Conservation (phyloP, 768 basidiomycete genomes). For the Calvatia gigantea region DNA sequence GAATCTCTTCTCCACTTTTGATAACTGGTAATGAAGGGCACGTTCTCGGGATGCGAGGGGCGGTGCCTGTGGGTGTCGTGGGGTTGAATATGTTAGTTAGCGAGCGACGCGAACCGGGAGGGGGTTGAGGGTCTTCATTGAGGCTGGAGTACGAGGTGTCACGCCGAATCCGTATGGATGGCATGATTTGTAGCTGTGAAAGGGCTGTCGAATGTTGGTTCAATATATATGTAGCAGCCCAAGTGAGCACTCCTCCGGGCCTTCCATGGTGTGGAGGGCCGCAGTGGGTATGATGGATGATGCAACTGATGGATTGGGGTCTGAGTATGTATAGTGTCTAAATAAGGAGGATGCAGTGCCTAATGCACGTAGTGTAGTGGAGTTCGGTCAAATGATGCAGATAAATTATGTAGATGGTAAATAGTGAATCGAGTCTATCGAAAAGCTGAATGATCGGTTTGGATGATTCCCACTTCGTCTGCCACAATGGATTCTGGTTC, state of each 20-base stretch:
- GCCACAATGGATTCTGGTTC: constrained; percentile 38
- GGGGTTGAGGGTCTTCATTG: background rate
- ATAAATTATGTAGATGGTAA: too few relatives aligned
- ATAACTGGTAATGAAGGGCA: background rate
- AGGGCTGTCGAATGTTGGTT: background rate
- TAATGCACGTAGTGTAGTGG: background rate
- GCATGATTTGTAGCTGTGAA: constrained; percentile 7
- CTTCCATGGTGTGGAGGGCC: too few relatives aligned
- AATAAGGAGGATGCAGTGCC: background rate
- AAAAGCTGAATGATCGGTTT: too few relatives aligned
- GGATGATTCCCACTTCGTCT: constrained; percentile 9
- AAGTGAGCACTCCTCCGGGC: too few relatives aligned
- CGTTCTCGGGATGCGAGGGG: background rate
- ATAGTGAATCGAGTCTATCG: background rate
- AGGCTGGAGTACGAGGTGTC: constrained; percentile 5
- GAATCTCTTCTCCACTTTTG: background rate
- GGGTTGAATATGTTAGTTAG: background rate
- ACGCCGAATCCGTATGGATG: constrained; percentile 11
- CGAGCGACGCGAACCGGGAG: background rate
- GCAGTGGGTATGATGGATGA: too few relatives aligned
- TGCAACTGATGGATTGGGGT: background rate
- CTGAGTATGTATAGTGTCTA: background rate
- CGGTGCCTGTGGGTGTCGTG: background rate
- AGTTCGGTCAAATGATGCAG: background rate
- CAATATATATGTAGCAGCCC: background rate